A percentile compares a stretch with the other conserved stretches of the same genome.
These are phyloP conservation scores for Malassezia dermatis DNA, from an alignment of 1,284 basidiomycete genomes.

Conservation along the genomic window DNA sequence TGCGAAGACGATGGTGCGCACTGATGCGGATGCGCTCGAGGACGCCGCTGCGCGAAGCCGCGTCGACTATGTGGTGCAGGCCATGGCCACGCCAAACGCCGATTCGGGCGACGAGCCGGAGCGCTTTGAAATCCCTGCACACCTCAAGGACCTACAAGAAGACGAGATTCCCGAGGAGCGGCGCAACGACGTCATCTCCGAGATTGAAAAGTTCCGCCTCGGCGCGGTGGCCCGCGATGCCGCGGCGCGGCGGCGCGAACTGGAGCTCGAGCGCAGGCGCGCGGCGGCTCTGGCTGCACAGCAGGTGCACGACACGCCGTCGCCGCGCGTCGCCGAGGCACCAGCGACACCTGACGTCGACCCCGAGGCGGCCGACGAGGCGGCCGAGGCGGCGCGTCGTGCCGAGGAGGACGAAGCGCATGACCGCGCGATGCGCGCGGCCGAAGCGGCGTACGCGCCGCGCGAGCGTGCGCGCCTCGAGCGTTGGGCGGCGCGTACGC, in stretches of 20 bases:
- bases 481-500: conserved; percentile 24
- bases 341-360: conserved; percentile 9
- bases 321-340: conserved; percentile 1
- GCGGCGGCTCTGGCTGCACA: conserved; percentile 18
- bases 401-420: not conserved
- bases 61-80: conserved; percentile 42
- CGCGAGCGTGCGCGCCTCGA: conserved; percentile 27
- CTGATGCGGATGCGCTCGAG: conserved; percentile 53
- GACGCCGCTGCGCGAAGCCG: conserved; percentile 54
- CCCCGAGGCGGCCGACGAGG: conserved; percentile 20
- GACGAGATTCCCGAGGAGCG: conserved; percentile 91
- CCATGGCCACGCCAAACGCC: conserved; percentile 54
- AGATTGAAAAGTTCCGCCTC: conserved; percentile 67
- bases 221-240: conserved; percentile 40
- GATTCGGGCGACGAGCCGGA: conserved; percentile 52
- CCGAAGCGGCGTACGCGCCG: conserved; percentile 17
- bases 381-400: conserved; percentile 17
- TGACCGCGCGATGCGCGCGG: conserved; percentile 5
- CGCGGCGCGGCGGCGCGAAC: conserved; percentile 30
- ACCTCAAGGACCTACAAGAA: conserved; percentile 85
- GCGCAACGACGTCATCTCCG: conserved; percentile 79
- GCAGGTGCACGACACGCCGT: conserved; percentile 2
- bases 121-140: conserved; percentile 68
- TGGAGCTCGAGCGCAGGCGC: conserved; percentile 36
- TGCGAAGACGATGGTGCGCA: conserved; percentile 63